These are phyloP conservation scores for Podospora anserina DNA, from an alignment of 495 filamentous ascomycete species.

Conservation along the genomic window DNA sequence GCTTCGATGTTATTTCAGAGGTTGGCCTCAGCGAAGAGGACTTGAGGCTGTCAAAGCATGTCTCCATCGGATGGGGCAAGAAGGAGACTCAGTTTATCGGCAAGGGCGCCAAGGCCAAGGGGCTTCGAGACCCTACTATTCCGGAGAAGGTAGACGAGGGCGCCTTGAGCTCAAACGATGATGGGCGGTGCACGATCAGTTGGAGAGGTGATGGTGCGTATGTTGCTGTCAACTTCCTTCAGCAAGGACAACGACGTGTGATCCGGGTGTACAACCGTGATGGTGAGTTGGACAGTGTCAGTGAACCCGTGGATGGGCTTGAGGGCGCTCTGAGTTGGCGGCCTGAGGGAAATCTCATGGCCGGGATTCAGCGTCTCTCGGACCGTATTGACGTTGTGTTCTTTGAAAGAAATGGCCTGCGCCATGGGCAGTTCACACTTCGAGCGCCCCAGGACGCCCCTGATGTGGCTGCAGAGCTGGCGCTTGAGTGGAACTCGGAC, in stretches of 20 bases:
- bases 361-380: conserved; percentile 68
- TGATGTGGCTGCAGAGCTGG: conserved; percentile 56
- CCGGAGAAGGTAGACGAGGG: conserved; percentile 91
- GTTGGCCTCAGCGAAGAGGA: conserved; percentile 69
- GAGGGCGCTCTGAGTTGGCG: conserved; percentile 88
- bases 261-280: conserved; percentile 89
- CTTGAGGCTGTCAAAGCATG: conserved; percentile 84
- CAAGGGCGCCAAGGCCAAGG: conserved; percentile 85
- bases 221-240: conserved; percentile 78
- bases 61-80: conserved; percentile 98
- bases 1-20: conserved; percentile 78
- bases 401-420: conserved; percentile 92
- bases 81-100: conserved; percentile 97
- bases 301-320: conserved; percentile 87
- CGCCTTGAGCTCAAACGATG: conserved; percentile 65
- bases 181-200: conserved; percentile 66
- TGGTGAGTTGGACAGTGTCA: conserved; percentile 83
- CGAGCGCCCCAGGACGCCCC: conserved; percentile 56
- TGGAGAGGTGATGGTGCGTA: conserved; percentile 96
- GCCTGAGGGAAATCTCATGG: conserved; percentile 84
- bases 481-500: conserved; percentile 82
- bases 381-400: conserved; percentile 81
- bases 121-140: conserved; percentile 86
- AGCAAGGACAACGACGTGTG: conserved; percentile 62
- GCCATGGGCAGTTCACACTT: conserved; percentile 87